Evolutionary conservation across 257 asterid species (phyloP).

Genomic region (Apocynum venetum): DNA sequence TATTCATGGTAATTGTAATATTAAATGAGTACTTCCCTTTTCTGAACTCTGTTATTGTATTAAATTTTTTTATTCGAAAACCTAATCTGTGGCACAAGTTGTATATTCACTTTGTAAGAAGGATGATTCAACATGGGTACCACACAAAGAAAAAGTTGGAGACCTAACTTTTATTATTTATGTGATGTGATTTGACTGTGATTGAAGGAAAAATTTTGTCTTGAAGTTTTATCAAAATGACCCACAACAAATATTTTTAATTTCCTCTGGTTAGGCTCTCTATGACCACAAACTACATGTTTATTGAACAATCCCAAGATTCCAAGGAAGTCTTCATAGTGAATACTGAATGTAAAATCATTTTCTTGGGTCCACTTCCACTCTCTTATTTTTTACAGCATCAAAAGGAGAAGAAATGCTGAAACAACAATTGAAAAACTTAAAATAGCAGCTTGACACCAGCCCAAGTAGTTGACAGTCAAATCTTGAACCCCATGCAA

Average conservation of each 20-base stretch:
- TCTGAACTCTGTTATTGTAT: conserved; percentile 24
- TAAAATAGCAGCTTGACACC: conserved; percentile 1
- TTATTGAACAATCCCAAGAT: conserved; percentile 10
- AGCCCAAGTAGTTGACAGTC: background rate
- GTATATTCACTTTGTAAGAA: conserved; percentile 30
- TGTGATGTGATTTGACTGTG: conserved; percentile 41
- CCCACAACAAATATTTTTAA: conserved; percentile 41
- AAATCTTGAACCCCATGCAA: background rate
- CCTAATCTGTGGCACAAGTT: conserved; percentile 26
- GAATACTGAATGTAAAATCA: conserved; percentile 1
- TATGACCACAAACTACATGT: conserved; percentile 36
- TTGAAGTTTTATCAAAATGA: conserved; percentile 22
- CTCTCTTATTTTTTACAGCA: background rate
- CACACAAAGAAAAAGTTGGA: conserved; percentile 36
- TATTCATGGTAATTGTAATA: background rate
- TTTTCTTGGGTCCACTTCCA: conserved; percentile 12
- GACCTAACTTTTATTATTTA: conserved; percentile 51
- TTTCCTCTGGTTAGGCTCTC: conserved; percentile 35
- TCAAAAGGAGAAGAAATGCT: background rate
- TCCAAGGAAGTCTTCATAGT: conserved; percentile 8
- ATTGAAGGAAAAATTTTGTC: conserved; percentile 41
- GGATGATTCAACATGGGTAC: conserved; percentile 38
- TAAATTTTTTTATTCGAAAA: conserved; percentile 16
- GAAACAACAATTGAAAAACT: conserved; percentile 20
- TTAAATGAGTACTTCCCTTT: conserved; percentile 6